A percentile compares a stretch with the other conserved stretches of the same genome.
phyloP scores from a whole-genome alignment of 305 asterid species.

The Fraxinus platypoda region DNA sequence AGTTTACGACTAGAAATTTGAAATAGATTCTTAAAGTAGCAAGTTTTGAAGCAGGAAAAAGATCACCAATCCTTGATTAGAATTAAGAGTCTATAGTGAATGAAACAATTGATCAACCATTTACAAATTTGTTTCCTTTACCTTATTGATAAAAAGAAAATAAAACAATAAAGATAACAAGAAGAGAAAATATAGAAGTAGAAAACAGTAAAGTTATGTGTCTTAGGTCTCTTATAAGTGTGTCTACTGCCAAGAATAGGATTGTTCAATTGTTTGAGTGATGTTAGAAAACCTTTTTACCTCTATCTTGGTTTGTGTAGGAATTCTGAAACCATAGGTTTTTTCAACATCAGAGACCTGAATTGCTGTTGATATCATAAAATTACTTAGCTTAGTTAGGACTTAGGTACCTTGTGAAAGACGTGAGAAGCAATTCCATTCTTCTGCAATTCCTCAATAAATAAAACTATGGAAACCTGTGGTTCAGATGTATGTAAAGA shows the following conservation, averaged over 20 bases:
- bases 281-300: background rate
- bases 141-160: background rate
- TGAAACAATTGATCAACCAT: background rate
- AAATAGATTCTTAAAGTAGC: background rate
- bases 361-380: background rate
- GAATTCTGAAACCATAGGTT: background rate
- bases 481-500: background rate
- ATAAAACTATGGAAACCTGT: background rate
- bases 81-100: background rate
- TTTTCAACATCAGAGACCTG: background rate
- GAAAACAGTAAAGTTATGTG: background rate
- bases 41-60: background rate
- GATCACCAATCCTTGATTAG: background rate
- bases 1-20: background rate
- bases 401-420: background rate
- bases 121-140: background rate
- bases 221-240: background rate
- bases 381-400: background rate
- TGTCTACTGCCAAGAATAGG: background rate
- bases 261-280: background rate
- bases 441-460: background rate
- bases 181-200: background rate
- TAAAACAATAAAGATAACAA: background rate
- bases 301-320: background rate
- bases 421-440: background rate